Evolutionary conservation across 192 early-diverging fungal genomes (phyloP).

Genomic region (Coemansia sp.): DNA sequence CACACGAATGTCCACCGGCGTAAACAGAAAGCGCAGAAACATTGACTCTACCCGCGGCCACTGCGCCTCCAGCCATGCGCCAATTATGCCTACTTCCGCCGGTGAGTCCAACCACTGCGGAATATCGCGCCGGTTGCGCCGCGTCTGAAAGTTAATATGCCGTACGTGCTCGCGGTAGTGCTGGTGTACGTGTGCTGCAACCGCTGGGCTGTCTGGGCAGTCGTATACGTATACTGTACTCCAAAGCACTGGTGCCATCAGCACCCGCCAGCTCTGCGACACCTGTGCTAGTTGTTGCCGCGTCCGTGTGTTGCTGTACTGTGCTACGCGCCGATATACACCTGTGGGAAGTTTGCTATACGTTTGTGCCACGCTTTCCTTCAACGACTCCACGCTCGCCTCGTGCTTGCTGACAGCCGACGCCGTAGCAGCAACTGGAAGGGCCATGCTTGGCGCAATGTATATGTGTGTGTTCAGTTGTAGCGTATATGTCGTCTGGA

Average conservation of each 20-base stretch:
- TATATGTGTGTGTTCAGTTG: neutral
- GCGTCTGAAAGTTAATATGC: constrained; percentile 42
- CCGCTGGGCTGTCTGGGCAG: constrained; percentile 23
- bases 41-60: constrained; percentile 43
- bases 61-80: constrained; percentile 49
- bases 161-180: constrained; percentile 46
- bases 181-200: constrained; percentile 37
- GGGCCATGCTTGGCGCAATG: constrained; percentile 14
- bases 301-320: constrained; percentile 48
- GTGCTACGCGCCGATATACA: constrained; percentile 49
- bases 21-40: constrained; percentile 51
- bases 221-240: constrained; percentile 46
- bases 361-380: constrained; percentile 26
- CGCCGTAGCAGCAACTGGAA: constrained; percentile 19
- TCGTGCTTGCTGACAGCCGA: constrained; percentile 23
- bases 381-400: constrained; percentile 30
- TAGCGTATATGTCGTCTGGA: neutral
- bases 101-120: constrained; percentile 54
- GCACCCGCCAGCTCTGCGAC: constrained; percentile 52
- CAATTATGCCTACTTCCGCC: constrained; percentile 49
- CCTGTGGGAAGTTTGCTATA: constrained; percentile 41
- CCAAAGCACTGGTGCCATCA: constrained; percentile 50
- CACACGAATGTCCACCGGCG: constrained; percentile 48
- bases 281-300: constrained; percentile 46
- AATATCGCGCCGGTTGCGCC: constrained; percentile 38